A percentile compares a stretch with the other conserved stretches of the same genome.
Conservation (phyloP, 768 basidiomycete genomes). For the Udeniomyces megalosporus region DNA sequence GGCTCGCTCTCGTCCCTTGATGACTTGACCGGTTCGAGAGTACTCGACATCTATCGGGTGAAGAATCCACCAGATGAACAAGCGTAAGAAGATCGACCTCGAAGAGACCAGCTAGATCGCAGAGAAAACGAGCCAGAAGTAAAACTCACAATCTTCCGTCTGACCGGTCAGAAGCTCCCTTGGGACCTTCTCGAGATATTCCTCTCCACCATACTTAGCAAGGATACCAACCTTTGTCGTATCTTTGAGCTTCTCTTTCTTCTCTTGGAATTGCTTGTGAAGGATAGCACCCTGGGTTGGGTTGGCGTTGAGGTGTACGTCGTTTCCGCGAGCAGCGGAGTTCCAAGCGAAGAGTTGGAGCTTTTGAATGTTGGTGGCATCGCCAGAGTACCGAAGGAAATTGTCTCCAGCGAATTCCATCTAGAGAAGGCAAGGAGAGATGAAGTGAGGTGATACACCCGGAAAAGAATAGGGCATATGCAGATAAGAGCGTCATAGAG, state of each 20-base stretch:
- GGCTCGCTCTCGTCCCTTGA: constrained; percentile 79
- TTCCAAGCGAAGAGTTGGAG: constrained; percentile 97
- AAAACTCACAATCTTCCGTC: constrained; percentile 59
- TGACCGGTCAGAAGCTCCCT: constrained; percentile 86
- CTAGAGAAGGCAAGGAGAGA: not conserved
- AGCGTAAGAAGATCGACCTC: not conserved
- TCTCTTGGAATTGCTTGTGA: constrained; percentile 76
- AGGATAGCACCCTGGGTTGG: constrained; percentile 88
- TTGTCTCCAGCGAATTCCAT: constrained; percentile 93
- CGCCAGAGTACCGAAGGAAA: constrained; percentile 78
- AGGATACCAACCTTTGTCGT: constrained; percentile 76
- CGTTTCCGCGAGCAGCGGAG: constrained; percentile 77
- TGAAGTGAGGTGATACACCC: too few species aligned
- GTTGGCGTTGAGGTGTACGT: constrained; percentile 88
- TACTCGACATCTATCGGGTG: constrained; percentile 59
- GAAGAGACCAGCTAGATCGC: too few species aligned
- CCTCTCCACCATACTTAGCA: constrained; percentile 81
- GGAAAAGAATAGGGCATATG: not conserved
- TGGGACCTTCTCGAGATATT: constrained; percentile 77
- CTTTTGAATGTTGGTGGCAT: constrained; percentile 77
- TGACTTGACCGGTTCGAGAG: constrained; percentile 71
- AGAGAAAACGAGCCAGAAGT: not conserved
- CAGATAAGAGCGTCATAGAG: not conserved
- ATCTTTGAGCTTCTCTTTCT: constrained; percentile 82
- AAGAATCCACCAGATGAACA: too few species aligned